Percentiles rank a stretch among this genome's conserved stretches.
Evolutionary conservation across 768 basidiomycete species (phyloP).

Genomic region (Rhodotorula diobovata): DNA sequence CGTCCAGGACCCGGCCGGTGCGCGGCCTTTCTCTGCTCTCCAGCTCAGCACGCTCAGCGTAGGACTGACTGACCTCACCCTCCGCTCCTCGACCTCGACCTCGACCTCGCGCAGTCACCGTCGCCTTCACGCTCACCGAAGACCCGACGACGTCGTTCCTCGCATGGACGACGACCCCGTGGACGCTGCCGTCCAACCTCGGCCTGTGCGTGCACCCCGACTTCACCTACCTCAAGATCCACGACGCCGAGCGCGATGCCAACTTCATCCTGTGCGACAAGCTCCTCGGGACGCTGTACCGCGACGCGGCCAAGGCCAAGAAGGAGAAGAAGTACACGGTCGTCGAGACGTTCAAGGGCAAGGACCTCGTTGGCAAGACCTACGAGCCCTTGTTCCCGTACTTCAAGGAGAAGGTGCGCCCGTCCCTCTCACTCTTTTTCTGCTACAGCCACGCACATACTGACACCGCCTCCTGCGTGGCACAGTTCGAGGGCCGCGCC

Average conservation of each 20-base stretch:
- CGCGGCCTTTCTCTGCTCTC: constrained; percentile 40
- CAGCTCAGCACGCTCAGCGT: neutral
- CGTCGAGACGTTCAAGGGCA: constrained; percentile 78
- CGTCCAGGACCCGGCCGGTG: constrained; percentile 86
- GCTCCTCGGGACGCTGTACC: constrained; percentile 81
- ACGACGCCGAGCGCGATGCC: constrained; percentile 75
- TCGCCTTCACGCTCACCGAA: constrained; percentile 86
- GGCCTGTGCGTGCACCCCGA: constrained; percentile 94
- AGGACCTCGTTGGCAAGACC: constrained; percentile 92
- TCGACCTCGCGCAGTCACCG: constrained; percentile 59
- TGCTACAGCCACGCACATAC: neutral
- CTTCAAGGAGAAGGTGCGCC: constrained; percentile 80
- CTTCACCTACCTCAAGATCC: constrained; percentile 92
- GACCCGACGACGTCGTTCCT: constrained; percentile 83
- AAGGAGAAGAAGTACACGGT: constrained; percentile 62
- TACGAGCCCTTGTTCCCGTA: constrained; percentile 94
- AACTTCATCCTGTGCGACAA: constrained; percentile 90
- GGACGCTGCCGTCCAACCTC: constrained; percentile 94
- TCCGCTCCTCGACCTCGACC: no score
- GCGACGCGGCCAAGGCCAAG: constrained; percentile 94
- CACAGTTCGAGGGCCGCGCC: constrained; percentile 80
- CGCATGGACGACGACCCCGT: constrained; percentile 99
- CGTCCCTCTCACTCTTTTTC: neutral
- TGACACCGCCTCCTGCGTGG: neutral
- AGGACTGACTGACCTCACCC: neutral